Base-by-base conservation (phyloP, 2,329 filamentous ascomycete species). In the Nigrospora oryzae region DNA sequence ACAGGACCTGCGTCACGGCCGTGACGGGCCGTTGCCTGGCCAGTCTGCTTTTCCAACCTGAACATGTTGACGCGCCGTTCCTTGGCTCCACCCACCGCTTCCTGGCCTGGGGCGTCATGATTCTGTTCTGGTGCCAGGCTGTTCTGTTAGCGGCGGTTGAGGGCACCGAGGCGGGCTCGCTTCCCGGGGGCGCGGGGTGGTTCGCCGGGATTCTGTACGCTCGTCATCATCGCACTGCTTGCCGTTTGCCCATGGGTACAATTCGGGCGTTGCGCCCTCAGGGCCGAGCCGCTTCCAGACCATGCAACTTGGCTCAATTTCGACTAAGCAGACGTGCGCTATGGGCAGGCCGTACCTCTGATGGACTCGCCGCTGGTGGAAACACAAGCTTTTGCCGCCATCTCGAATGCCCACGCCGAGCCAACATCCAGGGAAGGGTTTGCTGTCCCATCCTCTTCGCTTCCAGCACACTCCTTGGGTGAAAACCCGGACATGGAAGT, bases 301-400 rank as follows among this genome's bases (percentile, higher is more conserved):
- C 81, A 84, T 60, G 81, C 81, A 5, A 63, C 81, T 7, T 72
- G 75, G 8, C 69, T 86, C 4, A 71, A 78, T 53, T 77, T 83
- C 56, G 63, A 66, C 52, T 73, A 79, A 59, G 65, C 68, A 19
- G 67, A 65, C 11, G 67, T 73, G 19, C 59, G 61, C 12, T 66
- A 70, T 37, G 69, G 73, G 45, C 67, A 72, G 45, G 71, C 71
- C 23, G 69, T 77, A 40, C 69, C 74, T 38, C 61, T 82, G 4
- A 69, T 76, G 5, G 68, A 71, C 38, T 66, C 67, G 38, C 78
- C 78, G 0, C 61, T 81, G 14, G 61, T 66, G 11, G 79, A 84
- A 61, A 81, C 76, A 71, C 80, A 84, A 59, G 67, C 71, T 13
- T 84, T 84, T 54, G 79, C 79, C 13, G 75, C 72, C 2, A 79